phyloP scores from a whole-genome alignment of 768 basidiomycete species.

The Psilocybe subaeruginosa region DNA sequence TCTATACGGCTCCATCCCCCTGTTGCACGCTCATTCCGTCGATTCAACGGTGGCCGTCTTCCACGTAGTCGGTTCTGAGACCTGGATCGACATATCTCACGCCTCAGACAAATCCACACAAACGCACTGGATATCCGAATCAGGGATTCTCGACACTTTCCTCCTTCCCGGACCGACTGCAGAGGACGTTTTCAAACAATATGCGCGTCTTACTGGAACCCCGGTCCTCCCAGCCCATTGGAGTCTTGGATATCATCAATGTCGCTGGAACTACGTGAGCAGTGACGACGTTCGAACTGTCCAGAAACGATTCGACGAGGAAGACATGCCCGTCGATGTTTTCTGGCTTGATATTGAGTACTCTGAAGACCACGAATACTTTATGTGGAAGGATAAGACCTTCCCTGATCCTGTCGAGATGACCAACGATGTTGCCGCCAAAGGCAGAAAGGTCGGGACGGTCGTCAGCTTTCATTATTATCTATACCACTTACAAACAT shows the following conservation, averaged over 20 bases:
- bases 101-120: slow-evolving; percentile 67
- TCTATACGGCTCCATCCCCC: slow-evolving; percentile 89
- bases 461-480: background rate
- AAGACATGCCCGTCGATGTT: slow-evolving; percentile 93
- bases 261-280: slow-evolving; percentile 97
- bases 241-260: slow-evolving; percentile 95
- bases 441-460: slow-evolving; percentile 75
- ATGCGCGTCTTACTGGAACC: slow-evolving; percentile 82
- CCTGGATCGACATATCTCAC: slow-evolving; percentile 91
- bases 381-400: slow-evolving; percentile 91
- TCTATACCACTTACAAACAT: background rate
- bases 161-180: slow-evolving; percentile 91
- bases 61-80: slow-evolving; percentile 86
- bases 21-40: slow-evolving; percentile 91
- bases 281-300: slow-evolving; percentile 86
- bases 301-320: slow-evolving; percentile 88
- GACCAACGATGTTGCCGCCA: slow-evolving; percentile 85
- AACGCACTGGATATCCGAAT: slow-evolving; percentile 98
- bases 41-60: slow-evolving; percentile 91
- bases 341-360: slow-evolving; percentile 99
- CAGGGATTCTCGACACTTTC: slow-evolving; percentile 94
- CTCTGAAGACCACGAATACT: slow-evolving; percentile 92
- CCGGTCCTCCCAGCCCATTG: slow-evolving; percentile 89
- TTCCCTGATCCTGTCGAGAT: slow-evolving; percentile 97
- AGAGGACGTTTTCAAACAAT: slow-evolving; percentile 82